phyloP scores from a whole-genome alignment of 768 basidiomycete genomes.

The Infundibulicybe gibba region DNA sequence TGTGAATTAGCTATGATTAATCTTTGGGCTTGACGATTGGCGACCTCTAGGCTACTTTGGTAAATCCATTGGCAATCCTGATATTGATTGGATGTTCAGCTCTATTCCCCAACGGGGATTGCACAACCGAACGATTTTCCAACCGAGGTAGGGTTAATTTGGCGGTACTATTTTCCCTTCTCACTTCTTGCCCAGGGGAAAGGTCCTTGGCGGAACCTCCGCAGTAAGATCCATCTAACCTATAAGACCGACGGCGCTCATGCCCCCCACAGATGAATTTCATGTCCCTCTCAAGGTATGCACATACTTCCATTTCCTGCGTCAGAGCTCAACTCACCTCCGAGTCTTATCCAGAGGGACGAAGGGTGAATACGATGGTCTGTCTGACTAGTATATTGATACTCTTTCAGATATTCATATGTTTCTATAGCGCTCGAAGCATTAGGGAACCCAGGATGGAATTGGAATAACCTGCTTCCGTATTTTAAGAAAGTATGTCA shows the following conservation, averaged over 20 bases:
- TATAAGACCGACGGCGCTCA: no score
- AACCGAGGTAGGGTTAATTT: neutral
- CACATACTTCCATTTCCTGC: no score
- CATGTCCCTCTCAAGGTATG: no score
- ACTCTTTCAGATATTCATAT: no score
- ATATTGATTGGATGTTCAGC: neutral
- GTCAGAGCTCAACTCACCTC: no score
- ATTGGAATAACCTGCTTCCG: neutral
- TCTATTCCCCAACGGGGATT: neutral
- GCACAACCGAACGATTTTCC: neutral
- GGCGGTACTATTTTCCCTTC: neutral
- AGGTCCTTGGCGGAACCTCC: neutral
- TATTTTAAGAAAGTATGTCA: neutral
- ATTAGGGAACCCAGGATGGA: constrained; percentile 15
- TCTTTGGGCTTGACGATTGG: no score
- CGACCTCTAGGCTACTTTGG: neutral
- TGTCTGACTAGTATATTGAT: no score
- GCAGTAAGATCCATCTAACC: no score
- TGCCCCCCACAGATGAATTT: no score
- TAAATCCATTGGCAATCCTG: neutral
- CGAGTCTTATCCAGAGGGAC: no score
- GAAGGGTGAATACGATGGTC: no score
- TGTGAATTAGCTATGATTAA: no score
- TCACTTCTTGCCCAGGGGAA: neutral
- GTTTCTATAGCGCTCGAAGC: constrained; percentile 11